Conservation (phyloP, 495 filamentous ascomycete species). For the Rostrohypoxylon terebratum region DNA sequence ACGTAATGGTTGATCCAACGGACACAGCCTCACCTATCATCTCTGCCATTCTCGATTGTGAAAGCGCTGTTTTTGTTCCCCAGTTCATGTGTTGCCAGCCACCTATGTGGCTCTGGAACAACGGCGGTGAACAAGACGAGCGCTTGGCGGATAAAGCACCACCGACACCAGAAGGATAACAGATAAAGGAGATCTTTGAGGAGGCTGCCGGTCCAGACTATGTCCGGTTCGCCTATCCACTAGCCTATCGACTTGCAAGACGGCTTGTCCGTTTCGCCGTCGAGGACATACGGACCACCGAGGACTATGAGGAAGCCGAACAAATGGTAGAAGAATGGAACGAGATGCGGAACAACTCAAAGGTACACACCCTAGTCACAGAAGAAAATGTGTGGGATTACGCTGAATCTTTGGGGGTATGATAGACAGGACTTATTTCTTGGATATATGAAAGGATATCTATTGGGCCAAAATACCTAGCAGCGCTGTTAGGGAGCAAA, state of each 20-base stretch:
- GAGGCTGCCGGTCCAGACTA: slow-evolving; percentile 43
- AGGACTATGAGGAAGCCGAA: neutral
- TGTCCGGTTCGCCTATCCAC: slow-evolving; percentile 38
- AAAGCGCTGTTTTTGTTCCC: slow-evolving; percentile 2
- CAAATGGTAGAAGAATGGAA: neutral
- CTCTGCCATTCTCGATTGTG: slow-evolving; percentile 18
- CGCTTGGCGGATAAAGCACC: neutral
- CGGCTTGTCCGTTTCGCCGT: slow-evolving; percentile 43
- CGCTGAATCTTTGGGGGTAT: neutral
- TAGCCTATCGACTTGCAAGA: slow-evolving; percentile 45
- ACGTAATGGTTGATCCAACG: slow-evolving; percentile 16
- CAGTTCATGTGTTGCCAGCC: slow-evolving; percentile 20
- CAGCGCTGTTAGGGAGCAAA: neutral
- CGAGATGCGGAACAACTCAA: neutral
- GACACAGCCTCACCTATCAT: slow-evolving; percentile 3
- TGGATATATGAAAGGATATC: neutral
- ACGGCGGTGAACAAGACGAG: neutral
- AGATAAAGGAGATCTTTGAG: slow-evolving; percentile 59
- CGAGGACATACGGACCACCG: slow-evolving; percentile 13
- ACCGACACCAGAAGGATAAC: neutral
- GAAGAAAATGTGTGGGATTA: neutral
- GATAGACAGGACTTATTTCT: neutral
- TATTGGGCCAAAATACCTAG: neutral
- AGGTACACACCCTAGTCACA: neutral
- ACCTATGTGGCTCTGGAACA: slow-evolving; percentile 12